phyloP scores from a whole-genome alignment of 768 basidiomycete genomes.

The Xerocomus potaroensis region DNA sequence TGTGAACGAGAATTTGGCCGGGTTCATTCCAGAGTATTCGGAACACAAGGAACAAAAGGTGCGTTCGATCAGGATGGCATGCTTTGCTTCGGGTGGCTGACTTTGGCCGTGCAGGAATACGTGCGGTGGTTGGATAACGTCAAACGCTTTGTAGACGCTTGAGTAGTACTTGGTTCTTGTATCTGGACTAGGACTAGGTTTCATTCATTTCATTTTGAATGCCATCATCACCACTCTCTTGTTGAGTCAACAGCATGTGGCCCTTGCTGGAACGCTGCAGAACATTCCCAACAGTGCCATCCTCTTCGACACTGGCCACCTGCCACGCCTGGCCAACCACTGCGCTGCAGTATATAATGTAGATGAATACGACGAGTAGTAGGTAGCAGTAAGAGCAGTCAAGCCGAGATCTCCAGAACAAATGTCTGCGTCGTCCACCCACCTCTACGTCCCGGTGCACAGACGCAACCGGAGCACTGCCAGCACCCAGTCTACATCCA shows the following conservation, averaged over 20 bases:
- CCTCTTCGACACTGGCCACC: neutral
- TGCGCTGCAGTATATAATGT: neutral
- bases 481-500: constrained; percentile 17
- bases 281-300: constrained; percentile 14
- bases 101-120: constrained; percentile 66
- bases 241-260: neutral
- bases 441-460: constrained; percentile 40
- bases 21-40: constrained; percentile 86
- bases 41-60: constrained; percentile 94
- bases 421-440: constrained; percentile 3
- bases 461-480: constrained; percentile 23
- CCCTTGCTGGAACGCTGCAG: constrained; percentile 4
- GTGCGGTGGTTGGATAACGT: constrained; percentile 82
- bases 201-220: no score
- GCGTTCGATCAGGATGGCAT: constrained; percentile 5
- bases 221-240: constrained; percentile 22
- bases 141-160: constrained; percentile 72
- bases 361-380: no score
- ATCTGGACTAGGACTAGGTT: neutral
- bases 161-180: neutral
- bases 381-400: no score
- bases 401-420: no score
- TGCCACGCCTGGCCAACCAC: constrained; percentile 3
- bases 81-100: no score
- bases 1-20: constrained; percentile 73